phyloP scores from a whole-genome alignment of 225 moss, liverwort and hornwort genomes.

The Pleurozium schreberi region DNA sequence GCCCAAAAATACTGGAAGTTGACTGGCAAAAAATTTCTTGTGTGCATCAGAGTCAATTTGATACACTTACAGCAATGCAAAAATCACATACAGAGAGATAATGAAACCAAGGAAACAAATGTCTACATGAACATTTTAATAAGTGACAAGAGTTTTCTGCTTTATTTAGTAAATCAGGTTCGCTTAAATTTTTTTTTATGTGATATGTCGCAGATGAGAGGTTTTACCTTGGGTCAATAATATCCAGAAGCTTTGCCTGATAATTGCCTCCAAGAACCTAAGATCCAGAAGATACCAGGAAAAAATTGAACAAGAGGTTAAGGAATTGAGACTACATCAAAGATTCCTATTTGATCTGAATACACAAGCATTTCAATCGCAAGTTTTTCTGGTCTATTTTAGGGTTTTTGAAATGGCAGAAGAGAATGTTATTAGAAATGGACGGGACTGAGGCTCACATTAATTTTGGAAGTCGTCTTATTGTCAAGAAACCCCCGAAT shows the following conservation, averaged over 20 bases:
- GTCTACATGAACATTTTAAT: neutral
- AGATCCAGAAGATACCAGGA: neutral
- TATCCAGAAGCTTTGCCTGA: conserved; percentile 64
- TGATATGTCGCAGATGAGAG: neutral
- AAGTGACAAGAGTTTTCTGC: neutral
- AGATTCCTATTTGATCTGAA: neutral
- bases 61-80: neutral
- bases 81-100: neutral
- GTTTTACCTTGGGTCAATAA: conserved; percentile 67
- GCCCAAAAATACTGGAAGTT: conserved; percentile 84
- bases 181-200: neutral
- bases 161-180: neutral
- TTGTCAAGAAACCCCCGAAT: conserved; percentile 73
- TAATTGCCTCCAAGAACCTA: conserved; percentile 83
- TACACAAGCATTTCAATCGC: neutral
- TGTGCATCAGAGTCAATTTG: neutral
- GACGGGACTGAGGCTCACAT: conserved; percentile 21
- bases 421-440: neutral
- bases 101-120: neutral
- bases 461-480: conserved; percentile 68
- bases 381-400: neutral
- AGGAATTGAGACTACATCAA: neutral
- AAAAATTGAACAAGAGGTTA: neutral
- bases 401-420: neutral
- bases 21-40: conserved; percentile 32